These are phyloP conservation scores for Colletotrichum limetticola DNA, from an alignment of 2,329 filamentous ascomycete species.

Conservation along the genomic window DNA sequence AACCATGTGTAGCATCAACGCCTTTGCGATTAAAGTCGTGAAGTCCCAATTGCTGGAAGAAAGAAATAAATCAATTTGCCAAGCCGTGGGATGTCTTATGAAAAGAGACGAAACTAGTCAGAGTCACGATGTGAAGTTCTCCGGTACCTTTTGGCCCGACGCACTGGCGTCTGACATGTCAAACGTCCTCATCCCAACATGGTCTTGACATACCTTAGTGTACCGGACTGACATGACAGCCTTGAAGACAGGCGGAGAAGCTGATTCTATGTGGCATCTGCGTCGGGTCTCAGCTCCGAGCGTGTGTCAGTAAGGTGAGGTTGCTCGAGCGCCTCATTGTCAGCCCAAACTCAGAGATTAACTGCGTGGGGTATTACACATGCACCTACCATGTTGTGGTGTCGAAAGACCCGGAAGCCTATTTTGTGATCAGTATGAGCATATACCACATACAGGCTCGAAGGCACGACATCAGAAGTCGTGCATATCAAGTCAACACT, in stretches of 20 bases:
- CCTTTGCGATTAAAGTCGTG: neutral
- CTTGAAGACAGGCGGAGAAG: neutral
- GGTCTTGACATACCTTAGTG: neutral
- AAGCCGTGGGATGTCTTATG: neutral
- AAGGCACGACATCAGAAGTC: neutral
- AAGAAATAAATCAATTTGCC: neutral
- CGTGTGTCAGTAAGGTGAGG: neutral
- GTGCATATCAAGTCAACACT: neutral
- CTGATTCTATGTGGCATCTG: neutral
- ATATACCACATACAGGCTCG: neutral
- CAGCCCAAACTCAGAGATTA: neutral
- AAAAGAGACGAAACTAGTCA: neutral
- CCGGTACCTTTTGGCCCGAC: neutral
- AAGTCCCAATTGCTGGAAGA: neutral
- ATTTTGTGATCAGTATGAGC: neutral
- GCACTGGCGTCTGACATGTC: neutral
- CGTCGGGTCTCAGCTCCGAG: neutral
- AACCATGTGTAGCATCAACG: neutral
- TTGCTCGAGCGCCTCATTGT: neutral
- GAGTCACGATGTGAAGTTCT: neutral
- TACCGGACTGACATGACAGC: neutral
- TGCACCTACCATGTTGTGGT: neutral
- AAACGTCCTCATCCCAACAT: neutral
- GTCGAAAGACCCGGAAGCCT: no score
- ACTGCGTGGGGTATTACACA: neutral